Conservation (phyloP, 495 filamentous ascomycete species). For the Clavariopsis aquatica region DNA sequence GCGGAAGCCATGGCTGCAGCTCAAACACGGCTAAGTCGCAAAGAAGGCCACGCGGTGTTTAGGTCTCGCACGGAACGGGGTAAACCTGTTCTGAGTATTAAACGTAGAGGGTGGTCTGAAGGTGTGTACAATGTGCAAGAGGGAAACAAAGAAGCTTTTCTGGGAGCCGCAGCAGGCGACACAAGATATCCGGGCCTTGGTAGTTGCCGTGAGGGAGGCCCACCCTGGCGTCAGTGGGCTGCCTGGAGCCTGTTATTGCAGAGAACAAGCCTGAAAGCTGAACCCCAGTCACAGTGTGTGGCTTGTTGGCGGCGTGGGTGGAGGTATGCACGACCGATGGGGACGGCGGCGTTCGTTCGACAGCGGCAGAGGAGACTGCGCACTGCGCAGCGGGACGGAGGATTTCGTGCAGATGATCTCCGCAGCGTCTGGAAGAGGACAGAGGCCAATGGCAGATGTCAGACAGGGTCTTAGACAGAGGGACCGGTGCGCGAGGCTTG, state of each 20-base stretch:
- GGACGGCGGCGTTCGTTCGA: constrained; percentile 12
- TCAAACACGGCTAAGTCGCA: constrained; percentile 2
- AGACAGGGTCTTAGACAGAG: constrained; percentile 44
- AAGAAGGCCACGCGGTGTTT: constrained; percentile 24
- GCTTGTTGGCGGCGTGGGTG: constrained; percentile 30
- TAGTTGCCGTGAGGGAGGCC: constrained; percentile 27
- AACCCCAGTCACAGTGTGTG: constrained; percentile 20
- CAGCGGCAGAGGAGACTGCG: constrained; percentile 4
- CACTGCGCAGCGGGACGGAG: constrained; percentile 41
- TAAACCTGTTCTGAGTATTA: constrained; percentile 22
- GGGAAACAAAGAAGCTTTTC: constrained; percentile 28
- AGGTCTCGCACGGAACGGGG: constrained; percentile 1
- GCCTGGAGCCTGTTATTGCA: not conserved
- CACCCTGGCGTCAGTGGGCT: constrained; percentile 4
- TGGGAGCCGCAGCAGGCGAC: constrained; percentile 39
- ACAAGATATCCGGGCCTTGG: constrained; percentile 29
- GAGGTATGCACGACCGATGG: constrained; percentile 13
- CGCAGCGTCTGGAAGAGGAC: constrained; percentile 44
- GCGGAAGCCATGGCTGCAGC: constrained; percentile 74
- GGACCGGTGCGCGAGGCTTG: constrained; percentile 40
- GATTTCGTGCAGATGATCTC: constrained; percentile 62
- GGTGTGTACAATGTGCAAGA: constrained; percentile 7
- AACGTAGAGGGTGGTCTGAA: constrained; percentile 5
- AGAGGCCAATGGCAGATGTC: constrained; percentile 58
- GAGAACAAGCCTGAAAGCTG: not conserved